Evolutionary conservation across 2,329 filamentous ascomycete genomes (phyloP), one percentile per base, ranked within the genome.

Genomic region (Aspergillus caelatus): DNA sequence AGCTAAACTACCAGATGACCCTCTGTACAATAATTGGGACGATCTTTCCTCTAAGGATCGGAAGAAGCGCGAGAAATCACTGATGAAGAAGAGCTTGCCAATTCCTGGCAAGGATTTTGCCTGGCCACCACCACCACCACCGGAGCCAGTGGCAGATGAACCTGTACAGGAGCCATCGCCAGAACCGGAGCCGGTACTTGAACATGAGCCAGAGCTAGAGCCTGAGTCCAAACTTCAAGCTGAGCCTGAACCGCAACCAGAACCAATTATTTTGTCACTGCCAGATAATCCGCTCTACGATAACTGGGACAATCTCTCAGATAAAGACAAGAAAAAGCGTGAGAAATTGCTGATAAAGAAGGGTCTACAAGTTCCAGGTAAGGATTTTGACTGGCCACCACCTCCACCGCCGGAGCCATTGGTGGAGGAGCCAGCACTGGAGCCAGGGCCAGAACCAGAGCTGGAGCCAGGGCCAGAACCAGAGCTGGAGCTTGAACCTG

Each of bases 251-350:
- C 66, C 66, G 16, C 28, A 54, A 23, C 12, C 11, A 5, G 30
- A 21, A 21, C 36, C 23, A 26, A 26, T 26, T 26, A 26, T 3
- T 26, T 26, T 26, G 23, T 26, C 62, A n/a, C 70, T 77, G 60
- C 74, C 75, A 43, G 76, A 78, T 32, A 77, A 79, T 39, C 76
- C 79, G 50, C 66, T 76, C 3, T 76, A 78, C 46, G 74, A 78
- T 14, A 66, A 68, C 5, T 80, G 76, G 75, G 66, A 67, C 11
- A 70, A 64, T 11, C 69, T 78, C 58, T 74, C 72, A 23, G 74
- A 76, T 2, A 81, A 80, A 58, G 78, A 82, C 8, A 80, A 80
- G 57, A 83, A 83, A 69, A 80, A 79, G 66, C 78, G 79, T 58
- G 78, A 80, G 57, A 74, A 72, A 60, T 66, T 67, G 36, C 32